phyloP scores from a whole-genome alignment of 2,329 filamentous ascomycete genomes.

The Colletotrichum eleusines region DNA sequence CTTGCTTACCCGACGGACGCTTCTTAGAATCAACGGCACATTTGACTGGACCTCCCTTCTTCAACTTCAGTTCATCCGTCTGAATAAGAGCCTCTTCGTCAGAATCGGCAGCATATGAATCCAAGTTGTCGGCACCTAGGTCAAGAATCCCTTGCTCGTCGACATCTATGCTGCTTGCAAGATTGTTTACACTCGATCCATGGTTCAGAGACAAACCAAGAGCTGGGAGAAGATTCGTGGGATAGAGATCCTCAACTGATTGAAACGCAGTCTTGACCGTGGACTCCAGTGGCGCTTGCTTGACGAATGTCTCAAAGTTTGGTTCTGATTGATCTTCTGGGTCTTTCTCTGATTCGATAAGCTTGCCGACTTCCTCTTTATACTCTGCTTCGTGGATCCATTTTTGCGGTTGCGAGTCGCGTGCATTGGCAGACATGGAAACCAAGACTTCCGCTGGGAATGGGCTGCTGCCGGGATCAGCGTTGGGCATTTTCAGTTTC shows the following conservation, averaged over 20 bases:
- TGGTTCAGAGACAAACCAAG: slow-evolving; percentile 55
- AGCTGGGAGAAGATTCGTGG: slow-evolving; percentile 68
- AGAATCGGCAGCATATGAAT: slow-evolving; percentile 63
- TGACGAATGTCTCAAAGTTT: slow-evolving; percentile 76
- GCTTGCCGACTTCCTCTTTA: slow-evolving; percentile 70
- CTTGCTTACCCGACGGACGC: neutral
- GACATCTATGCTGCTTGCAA: slow-evolving; percentile 66
- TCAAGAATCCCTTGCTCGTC: slow-evolving; percentile 71
- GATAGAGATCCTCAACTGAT: slow-evolving; percentile 89
- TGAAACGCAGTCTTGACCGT: slow-evolving; percentile 81
- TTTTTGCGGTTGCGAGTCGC: slow-evolving; percentile 77
- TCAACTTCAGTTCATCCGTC: slow-evolving; percentile 39
- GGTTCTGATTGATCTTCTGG: slow-evolving; percentile 58
- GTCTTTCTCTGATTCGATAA: slow-evolving; percentile 74
- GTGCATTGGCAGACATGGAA: slow-evolving; percentile 87
- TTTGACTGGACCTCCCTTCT: neutral
- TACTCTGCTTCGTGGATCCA: slow-evolving; percentile 97
- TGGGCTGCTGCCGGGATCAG: slow-evolving; percentile 75
- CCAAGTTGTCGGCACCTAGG: slow-evolving; percentile 60
- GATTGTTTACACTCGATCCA: slow-evolving; percentile 48
- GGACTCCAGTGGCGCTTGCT: slow-evolving; percentile 63
- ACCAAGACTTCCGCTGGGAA: slow-evolving; percentile 86
- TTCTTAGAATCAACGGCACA: neutral
- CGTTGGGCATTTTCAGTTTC: slow-evolving; percentile 76
- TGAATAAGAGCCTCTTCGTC: slow-evolving; percentile 62